Base-by-base conservation (phyloP, 768 basidiomycete genomes). In the Naematelia aurantialba region DNA sequence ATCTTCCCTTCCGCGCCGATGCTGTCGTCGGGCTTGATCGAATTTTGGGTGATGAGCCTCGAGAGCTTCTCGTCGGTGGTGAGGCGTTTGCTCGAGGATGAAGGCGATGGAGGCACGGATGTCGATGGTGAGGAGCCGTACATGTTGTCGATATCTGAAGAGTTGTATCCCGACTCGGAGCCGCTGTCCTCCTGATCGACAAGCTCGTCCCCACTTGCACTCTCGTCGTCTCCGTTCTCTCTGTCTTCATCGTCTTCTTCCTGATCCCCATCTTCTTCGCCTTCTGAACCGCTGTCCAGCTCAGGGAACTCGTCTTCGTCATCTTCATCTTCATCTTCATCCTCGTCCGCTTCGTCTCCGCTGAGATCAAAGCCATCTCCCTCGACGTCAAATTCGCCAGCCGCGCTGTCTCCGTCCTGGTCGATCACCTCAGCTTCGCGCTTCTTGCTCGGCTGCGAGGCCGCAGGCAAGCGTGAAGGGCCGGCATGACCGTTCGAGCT, bases 131-230 rank as follows among this genome's bases (percentile, higher is more conserved):
- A 55, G 21, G 65, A 56, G 12, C 56, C 61, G 42, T 76, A 69
- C 68, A 76, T 57, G 25, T 59, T 66, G n/a, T 78, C 78, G 27
- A 78, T 76, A 61, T 78, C 78, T 5, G 78, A 78, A 0, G 76
- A 75, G 64, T 78, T 78, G 68, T 78, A 78, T 3, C 78, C 78
- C 53, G 73, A 74, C 55, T 76, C 73, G 5, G 67, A 69, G n/a
- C 69, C 71, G 30, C 59, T 60, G 14, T 76, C 77, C 39, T 72
- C 67, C 17, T 72, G 72, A n/a, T 65, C 64, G 10, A 48, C 56
- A 11, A 58, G 52, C 27, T 61, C 53, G 11, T n/a, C 52, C 22
- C 47, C 57, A 46, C 52, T 58, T 5, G n/a, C n/a, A n/a, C n/a
- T n/a, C n/a, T 58, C 60, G 25, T 62, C 60, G 5, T 62, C 55